Base-by-base conservation (phyloP, 345 rosid species). In the Hibiscus syriacus region DNA sequence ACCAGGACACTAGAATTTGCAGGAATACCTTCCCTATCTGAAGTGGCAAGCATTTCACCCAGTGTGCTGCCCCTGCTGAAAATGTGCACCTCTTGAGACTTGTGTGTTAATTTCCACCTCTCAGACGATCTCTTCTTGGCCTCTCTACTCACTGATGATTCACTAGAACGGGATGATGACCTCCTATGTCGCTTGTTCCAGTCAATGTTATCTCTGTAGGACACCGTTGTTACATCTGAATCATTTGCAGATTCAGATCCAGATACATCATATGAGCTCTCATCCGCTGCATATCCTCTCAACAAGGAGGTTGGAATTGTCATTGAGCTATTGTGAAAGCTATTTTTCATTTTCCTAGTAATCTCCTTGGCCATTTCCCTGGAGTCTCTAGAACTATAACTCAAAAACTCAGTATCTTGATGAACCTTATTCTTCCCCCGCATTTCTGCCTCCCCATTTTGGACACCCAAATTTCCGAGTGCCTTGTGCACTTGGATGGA, bases 51-150 rank as follows among this genome's bases (percentile, higher is more conserved):
- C 99, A 95, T 92, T 69, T 95, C 99, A 57, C 90, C 96, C 61
- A 95, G 75, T 36, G 99, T 95, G 70, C 85, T 81, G 67, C 98
- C 78, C 70, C 88, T 78, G 68, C 83, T 76, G 70, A 74, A 74
- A 25, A 72, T 80, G 71, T 81, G 83, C 68, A 83, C 71, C 60
- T 88, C 92, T 56, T 82, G 82, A 41, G 82, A 83, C 70, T 72
- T 83, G 70, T 87, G 96, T 64, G 88, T 77, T 84, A 90, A 77
- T 69, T 81, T 88, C 99, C 99, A 92, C 83, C 99, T 87, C 80
- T 88, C 95, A 54, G 97, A 90, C 55, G 92, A 85, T 82, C 99
- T 86, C 80, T 81, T 88, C 79, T 77, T 90, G 12, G 99, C 98
- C 81, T 95, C 99, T 75, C 81, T 88, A 65, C 78, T 83, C 55